Base-by-base conservation (phyloP, 306 rosid species). In the Lathyrus aphaca region DNA sequence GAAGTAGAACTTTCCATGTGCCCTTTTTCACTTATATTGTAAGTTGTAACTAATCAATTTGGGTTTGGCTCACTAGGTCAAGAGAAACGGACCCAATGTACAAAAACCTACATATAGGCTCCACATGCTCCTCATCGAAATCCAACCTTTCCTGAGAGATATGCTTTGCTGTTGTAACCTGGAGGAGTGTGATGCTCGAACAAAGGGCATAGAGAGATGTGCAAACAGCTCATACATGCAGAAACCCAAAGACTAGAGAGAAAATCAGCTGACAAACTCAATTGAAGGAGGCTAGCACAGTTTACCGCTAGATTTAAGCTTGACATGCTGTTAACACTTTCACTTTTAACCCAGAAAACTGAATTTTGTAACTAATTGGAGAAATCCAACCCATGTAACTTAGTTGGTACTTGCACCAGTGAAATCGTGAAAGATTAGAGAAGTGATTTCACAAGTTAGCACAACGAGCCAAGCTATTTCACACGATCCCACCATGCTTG, bases 231-330 rank as follows among this genome's bases (percentile, higher is more conserved):
- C 27, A 23, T 5, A 3, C 25, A 8, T 25, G 56, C 6, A 49
- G 23, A 17, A 17, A 49, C 56, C 21, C 56, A 11, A 23, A 23
- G 1, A 12, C 32, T 18, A 17, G 16, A 23, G 59, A 53, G 16
- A 12, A 54, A 53, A 11, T 21, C 32, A 54, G 16, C 60, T 21
- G n/a, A 54, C 9, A 54, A 54, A 54, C 60, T 54, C 60, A 23
- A 11, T 11, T 54, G 35, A 23, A 21, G 60, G 60, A 54, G 9
- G 60, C 60, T 9, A 23, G 2, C 12, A 11, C 55, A 21, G 60
- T 23, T 54, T 14, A 12, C 37, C 0, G 37, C 17, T 25, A 54
- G 35, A 54, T 54, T 23, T 54, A 23, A 12, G 37, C 60, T 54
- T 23, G 60, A 13, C 14, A 23, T 54, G 16, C 60, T 54, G 35